phyloP scores from a whole-genome alignment of 2,329 filamentous ascomycete species.

The Beauveria bassiana region DNA sequence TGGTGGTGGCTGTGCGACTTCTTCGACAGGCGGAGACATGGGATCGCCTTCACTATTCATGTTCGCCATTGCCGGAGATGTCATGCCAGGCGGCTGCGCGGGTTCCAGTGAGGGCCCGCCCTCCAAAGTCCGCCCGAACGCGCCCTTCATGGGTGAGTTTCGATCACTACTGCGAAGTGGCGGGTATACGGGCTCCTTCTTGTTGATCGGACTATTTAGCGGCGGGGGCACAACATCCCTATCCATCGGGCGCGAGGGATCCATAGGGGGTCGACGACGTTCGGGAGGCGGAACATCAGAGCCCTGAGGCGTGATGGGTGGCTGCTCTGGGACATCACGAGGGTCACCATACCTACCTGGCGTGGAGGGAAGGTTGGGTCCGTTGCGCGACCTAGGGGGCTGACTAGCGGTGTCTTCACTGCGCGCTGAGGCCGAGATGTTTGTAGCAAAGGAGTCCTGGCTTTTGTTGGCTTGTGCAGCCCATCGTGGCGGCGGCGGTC shows the following conservation, averaged over 20 bases:
- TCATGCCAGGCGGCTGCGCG: not conserved
- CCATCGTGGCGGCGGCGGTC: constrained; percentile 34
- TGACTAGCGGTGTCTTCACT: constrained; percentile 46
- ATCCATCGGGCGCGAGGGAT: constrained; percentile 47
- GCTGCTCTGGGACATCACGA: constrained; percentile 8
- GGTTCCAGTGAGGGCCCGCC: not conserved
- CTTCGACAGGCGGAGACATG: not conserved
- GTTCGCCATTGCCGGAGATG: not conserved
- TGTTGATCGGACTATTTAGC: constrained; percentile 42
- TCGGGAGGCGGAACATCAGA: constrained; percentile 41
- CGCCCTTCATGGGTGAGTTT: constrained; percentile 39
- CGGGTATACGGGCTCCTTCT: constrained; percentile 35
- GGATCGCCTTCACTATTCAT: not conserved
- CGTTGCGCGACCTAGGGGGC: constrained; percentile 47
- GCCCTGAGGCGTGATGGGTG: constrained; percentile 17
- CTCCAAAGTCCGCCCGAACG: constrained; percentile 12
- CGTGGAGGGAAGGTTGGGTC: constrained; percentile 31
- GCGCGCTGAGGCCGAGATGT: constrained; percentile 32
- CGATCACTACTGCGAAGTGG: constrained; percentile 45
- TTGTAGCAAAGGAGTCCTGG: constrained; percentile 48
- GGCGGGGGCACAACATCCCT: constrained; percentile 51
- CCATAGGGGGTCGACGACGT: constrained; percentile 59
- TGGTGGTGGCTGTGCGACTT: not conserved
- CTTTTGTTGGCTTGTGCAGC: constrained; percentile 46
- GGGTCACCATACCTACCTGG: constrained; percentile 31